A percentile compares a stretch with the other conserved stretches of the same genome.
phyloP scores from a whole-genome alignment of 129 eudicot species.

The Smallanthus sonchifolius region DNA sequence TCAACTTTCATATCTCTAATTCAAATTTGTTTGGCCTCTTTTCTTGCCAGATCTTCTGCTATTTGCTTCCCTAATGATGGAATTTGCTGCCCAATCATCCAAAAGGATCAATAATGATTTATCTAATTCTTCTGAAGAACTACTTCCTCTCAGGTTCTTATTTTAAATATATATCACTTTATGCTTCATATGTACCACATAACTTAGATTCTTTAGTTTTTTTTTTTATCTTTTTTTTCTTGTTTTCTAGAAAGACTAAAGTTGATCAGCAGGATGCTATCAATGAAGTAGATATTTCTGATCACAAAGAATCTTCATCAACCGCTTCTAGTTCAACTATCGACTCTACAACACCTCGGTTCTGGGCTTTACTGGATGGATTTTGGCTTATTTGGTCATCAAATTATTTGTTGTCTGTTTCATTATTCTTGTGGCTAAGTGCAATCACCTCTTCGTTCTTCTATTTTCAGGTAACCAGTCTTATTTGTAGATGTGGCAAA shows the following conservation, averaged over 20 bases:
- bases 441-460: constrained; percentile 90
- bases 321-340: constrained; percentile 26
- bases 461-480: constrained; percentile 72
- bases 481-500: not conserved
- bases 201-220: not conserved
- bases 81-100: constrained; percentile 90
- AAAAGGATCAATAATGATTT: constrained; percentile 62
- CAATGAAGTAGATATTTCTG: constrained; percentile 36
- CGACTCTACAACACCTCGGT: constrained; percentile 45
- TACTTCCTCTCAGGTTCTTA: constrained; percentile 48
- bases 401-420: constrained; percentile 62
- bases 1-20: not conserved
- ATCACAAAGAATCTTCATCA: constrained; percentile 38
- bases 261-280: constrained; percentile 36
- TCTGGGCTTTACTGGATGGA: constrained; percentile 86
- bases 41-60: constrained; percentile 68
- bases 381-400: constrained; percentile 80
- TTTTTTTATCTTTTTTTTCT: not conserved
- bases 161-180: not conserved
- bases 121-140: constrained; percentile 53
- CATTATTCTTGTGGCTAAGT: constrained; percentile 83
- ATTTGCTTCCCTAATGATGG: constrained; percentile 85
- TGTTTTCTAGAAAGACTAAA: constrained; percentile 51
- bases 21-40: constrained; percentile 7
- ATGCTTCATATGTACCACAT: not conserved